A percentile compares a stretch with the other conserved stretches of the same genome.
These are phyloP conservation scores for Ophioceras dolichostomum DNA, from an alignment of 2,329 filamentous ascomycete species.

Conservation along the genomic window DNA sequence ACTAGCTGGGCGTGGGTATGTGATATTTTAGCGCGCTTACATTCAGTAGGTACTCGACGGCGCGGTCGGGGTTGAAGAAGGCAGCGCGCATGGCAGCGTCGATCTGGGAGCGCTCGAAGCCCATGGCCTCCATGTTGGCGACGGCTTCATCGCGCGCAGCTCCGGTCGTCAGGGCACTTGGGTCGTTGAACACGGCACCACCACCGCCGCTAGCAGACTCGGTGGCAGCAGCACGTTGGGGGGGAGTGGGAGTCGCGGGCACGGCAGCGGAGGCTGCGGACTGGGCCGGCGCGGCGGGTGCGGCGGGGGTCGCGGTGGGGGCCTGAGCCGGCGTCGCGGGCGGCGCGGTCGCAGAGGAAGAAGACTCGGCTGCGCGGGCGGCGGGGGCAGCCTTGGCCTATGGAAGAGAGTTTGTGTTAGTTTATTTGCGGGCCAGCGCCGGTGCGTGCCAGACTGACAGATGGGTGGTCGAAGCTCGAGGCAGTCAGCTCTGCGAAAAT, in stretches of 20 bases:
- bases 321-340: slow-evolving; percentile 32
- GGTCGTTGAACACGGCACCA: slow-evolving; percentile 47
- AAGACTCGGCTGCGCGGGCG: slow-evolving; percentile 33
- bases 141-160: slow-evolving; percentile 71
- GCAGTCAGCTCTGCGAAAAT: no score
- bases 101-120: slow-evolving; percentile 78
- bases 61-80: slow-evolving; percentile 93
- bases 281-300: slow-evolving; percentile 29
- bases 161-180: slow-evolving; percentile 78
- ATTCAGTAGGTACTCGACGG: slow-evolving; percentile 87
- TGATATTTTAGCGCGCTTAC: no score
- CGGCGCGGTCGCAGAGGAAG: slow-evolving; percentile 37
- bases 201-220: no score
- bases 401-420: slow-evolving; percentile 5
- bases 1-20: no score
- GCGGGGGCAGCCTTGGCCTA: slow-evolving; percentile 59
- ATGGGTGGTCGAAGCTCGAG: no score
- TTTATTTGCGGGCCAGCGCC: no score
- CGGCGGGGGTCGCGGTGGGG: slow-evolving; percentile 19
- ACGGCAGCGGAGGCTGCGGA: slow-evolving; percentile 28
- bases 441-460: no score
- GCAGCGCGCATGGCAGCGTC: slow-evolving; percentile 92
- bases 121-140: slow-evolving; percentile 94
- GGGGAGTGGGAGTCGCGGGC: slow-evolving; percentile 42
- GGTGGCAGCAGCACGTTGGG: slow-evolving; percentile 20